Conservation (phyloP, 2,329 filamentous ascomycete species). For the Claviceps spartinae region DNA sequence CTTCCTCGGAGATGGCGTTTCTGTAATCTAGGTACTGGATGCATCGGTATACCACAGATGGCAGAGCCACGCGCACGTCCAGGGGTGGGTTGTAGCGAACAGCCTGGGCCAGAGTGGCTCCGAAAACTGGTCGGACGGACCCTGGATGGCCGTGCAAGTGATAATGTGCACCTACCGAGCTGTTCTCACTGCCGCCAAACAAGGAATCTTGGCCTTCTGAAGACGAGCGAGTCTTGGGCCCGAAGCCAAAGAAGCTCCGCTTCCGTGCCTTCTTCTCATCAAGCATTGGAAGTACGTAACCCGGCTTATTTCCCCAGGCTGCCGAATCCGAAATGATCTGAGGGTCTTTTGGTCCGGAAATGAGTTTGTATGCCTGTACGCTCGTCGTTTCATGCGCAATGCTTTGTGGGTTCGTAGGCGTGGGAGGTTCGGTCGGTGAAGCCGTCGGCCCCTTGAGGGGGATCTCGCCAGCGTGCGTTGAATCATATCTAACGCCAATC, state of each 20-base stretch:
- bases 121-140: conserved; percentile 62
- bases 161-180: conserved; percentile 25
- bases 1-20: conserved; percentile 73
- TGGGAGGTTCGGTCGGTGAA: conserved; percentile 18
- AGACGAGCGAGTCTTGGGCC: conserved; percentile 44
- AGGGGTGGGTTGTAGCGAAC: conserved; percentile 65
- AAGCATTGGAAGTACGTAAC: conserved; percentile 31
- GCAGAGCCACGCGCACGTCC: conserved; percentile 62
- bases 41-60: conserved; percentile 88
- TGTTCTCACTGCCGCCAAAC: conserved; percentile 34
- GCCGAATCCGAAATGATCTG: conserved; percentile 69
- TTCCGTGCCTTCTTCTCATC: conserved; percentile 77
- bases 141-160: conserved; percentile 30
- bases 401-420: conserved; percentile 19
- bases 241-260: conserved; percentile 60
- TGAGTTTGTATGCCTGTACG: conserved; percentile 35
- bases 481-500: conserved; percentile 46
- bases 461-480: conserved; percentile 36
- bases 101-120: conserved; percentile 71
- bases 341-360: conserved; percentile 76
- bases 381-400: conserved; percentile 21
- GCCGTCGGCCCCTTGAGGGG: conserved; percentile 30
- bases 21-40: conserved; percentile 83
- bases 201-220: conserved; percentile 44
- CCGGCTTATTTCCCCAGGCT: conserved; percentile 75